Percentiles rank a stretch among this genome's conserved stretches.
Evolutionary conservation across 2,329 filamentous ascomycete genomes (phyloP).

Genomic region (Cryoendolithus antarcticus): DNA sequence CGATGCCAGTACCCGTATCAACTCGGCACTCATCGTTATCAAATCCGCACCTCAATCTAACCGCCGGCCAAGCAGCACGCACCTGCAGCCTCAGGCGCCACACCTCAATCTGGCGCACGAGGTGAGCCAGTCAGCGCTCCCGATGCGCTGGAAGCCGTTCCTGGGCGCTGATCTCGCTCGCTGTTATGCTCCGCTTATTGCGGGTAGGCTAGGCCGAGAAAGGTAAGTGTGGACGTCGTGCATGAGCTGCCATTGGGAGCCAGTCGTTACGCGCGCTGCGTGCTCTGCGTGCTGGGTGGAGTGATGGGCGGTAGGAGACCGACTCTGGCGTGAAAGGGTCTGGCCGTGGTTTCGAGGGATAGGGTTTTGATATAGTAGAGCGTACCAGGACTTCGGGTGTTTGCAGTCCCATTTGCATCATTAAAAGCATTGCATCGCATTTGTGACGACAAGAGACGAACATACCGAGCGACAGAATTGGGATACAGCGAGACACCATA

Average conservation of each 20-base stretch:
- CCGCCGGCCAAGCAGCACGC: slow-evolving; percentile 4
- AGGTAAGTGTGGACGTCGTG: background rate
- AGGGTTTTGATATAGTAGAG: too few relatives aligned
- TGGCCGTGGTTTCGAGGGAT: too few relatives aligned
- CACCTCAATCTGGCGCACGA: slow-evolving; percentile 3
- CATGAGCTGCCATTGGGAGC: slow-evolving; percentile 5
- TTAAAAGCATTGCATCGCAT: too few relatives aligned
- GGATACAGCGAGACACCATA: background rate
- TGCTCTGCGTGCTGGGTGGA: slow-evolving; percentile 1
- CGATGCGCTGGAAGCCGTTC: slow-evolving; percentile 2
- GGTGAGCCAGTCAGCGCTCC: slow-evolving; percentile 6
- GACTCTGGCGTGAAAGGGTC: too few relatives aligned
- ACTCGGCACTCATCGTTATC: background rate
- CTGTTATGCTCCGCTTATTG: background rate
- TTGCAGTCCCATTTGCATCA: too few relatives aligned
- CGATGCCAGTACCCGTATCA: too few relatives aligned
- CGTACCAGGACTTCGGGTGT: too few relatives aligned
- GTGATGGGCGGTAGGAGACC: too few relatives aligned
- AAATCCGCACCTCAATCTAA: slow-evolving; percentile 3
- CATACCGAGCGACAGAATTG: background rate
- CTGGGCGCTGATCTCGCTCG: slow-evolving; percentile 6
- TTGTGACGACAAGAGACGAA: too few relatives aligned
- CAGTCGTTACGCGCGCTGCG: slow-evolving; percentile 6
- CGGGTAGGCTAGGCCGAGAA: too few relatives aligned
- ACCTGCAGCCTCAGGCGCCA: slow-evolving; percentile 2